Evolutionary conservation across 768 basidiomycete species (phyloP).

Genomic region (Boletus rubropictus): DNA sequence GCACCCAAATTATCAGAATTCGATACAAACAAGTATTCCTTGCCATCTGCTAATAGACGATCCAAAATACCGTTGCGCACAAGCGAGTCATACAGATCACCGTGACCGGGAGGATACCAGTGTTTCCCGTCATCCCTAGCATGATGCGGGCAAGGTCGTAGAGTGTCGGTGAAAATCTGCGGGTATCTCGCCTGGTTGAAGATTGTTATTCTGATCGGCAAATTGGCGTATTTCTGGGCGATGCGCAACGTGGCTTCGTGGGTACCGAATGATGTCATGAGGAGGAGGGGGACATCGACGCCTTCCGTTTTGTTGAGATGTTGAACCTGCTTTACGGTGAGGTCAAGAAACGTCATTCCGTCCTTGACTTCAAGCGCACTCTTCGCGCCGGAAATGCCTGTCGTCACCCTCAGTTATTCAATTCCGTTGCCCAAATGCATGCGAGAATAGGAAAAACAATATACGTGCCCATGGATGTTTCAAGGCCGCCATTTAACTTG

Average conservation of each 20-base stretch:
- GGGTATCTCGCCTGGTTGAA: conserved; percentile 96
- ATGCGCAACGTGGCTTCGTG: conserved; percentile 94
- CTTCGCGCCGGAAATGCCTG: conserved; percentile 84
- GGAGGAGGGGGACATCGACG: conserved; percentile 91
- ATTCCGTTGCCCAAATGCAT: neutral
- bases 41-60: conserved; percentile 83
- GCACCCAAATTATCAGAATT: conserved; percentile 92
- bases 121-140: conserved; percentile 79
- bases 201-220: conserved; percentile 86
- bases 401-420: conserved; percentile 1
- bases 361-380: conserved; percentile 93
- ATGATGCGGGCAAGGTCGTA: conserved; percentile 76
- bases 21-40: conserved; percentile 96
- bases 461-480: conserved; percentile 76
- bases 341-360: conserved; percentile 96
- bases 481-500: conserved; percentile 92
- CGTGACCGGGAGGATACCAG: conserved; percentile 98
- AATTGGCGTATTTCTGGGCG: conserved; percentile 95
- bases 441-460: neutral
- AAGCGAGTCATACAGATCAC: conserved; percentile 92
- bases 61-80: conserved; percentile 87
- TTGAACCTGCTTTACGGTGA: conserved; percentile 92
- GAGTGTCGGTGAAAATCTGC: conserved; percentile 83
- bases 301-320: conserved; percentile 81
- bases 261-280: conserved; percentile 99